Conservation (phyloP, 257 asterid genomes). For the Solanum neorickii region DNA sequence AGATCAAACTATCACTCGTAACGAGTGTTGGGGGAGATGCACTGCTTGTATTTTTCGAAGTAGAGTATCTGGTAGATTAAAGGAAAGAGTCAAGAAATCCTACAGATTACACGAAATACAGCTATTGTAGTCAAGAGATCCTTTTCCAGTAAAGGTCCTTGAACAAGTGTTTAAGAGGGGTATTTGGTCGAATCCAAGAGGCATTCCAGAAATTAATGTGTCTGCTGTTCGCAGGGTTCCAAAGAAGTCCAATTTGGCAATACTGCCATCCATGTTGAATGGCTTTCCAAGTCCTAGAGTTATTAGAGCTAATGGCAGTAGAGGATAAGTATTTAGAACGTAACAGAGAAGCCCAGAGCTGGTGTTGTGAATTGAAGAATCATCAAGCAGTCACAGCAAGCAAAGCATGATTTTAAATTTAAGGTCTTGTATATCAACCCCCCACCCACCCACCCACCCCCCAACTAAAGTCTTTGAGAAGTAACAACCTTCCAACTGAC, state of each 20-base stretch:
- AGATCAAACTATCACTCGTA: background rate
- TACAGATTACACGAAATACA: background rate
- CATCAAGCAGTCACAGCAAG: background rate
- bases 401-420: background rate
- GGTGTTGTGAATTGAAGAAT: background rate
- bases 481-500: background rate
- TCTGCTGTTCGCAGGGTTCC: background rate
- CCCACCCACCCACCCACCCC: background rate
- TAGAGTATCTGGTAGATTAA: background rate
- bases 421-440: background rate
- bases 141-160: background rate
- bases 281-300: background rate
- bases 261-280: background rate
- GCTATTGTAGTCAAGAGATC: background rate
- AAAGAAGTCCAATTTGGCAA: background rate
- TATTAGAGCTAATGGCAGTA: background rate
- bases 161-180: background rate
- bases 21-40: background rate
- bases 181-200: background rate
- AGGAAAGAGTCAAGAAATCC: background rate
- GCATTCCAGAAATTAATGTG: background rate
- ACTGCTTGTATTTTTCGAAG: background rate
- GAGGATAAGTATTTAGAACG: background rate
- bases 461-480: background rate
- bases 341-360: background rate